Conservation (phyloP, 2,329 filamentous ascomycete species). For the Endothia cerciana region DNA sequence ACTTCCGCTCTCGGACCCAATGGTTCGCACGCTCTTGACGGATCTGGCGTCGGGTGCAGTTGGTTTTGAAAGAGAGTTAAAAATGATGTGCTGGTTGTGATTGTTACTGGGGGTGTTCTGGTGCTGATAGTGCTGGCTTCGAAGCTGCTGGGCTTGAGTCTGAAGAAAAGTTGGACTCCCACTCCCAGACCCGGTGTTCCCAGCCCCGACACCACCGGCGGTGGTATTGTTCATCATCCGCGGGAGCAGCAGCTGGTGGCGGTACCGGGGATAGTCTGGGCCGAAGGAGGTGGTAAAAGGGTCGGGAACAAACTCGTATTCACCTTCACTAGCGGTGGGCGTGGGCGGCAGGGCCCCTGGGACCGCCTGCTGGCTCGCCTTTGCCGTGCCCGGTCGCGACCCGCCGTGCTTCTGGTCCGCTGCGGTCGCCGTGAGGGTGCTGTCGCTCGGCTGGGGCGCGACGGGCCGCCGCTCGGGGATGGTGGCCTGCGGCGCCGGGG, state of each 20-base stretch:
- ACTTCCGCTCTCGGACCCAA: constrained; percentile 41
- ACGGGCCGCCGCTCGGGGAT: constrained; percentile 38
- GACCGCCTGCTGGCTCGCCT: constrained; percentile 53
- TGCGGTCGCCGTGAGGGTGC: constrained; percentile 32
- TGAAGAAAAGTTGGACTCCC: constrained; percentile 9
- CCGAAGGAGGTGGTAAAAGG: constrained; percentile 30
- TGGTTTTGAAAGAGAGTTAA: constrained; percentile 27
- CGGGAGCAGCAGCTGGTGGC: constrained; percentile 28
- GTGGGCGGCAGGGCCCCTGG: constrained; percentile 65
- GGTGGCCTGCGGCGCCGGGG: constrained; percentile 34
- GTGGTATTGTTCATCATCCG: constrained; percentile 25
- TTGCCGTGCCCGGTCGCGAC: constrained; percentile 58
- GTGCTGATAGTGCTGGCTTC: constrained; percentile 28
- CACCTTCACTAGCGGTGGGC: constrained; percentile 66
- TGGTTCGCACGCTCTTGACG: constrained; percentile 29
- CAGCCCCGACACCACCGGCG: background rate
- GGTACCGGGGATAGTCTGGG: constrained; percentile 30
- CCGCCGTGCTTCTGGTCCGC: constrained; percentile 41
- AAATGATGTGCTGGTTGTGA: constrained; percentile 31
- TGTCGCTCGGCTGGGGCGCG: constrained; percentile 31
- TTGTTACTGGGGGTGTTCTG: constrained; percentile 32
- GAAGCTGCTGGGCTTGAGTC: constrained; percentile 26
- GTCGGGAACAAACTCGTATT: constrained; percentile 48
- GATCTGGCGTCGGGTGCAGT: constrained; percentile 28
- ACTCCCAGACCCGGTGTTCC: background rate